phyloP scores from a whole-genome alignment of 768 basidiomycete species.

The Suillus alpinus region DNA sequence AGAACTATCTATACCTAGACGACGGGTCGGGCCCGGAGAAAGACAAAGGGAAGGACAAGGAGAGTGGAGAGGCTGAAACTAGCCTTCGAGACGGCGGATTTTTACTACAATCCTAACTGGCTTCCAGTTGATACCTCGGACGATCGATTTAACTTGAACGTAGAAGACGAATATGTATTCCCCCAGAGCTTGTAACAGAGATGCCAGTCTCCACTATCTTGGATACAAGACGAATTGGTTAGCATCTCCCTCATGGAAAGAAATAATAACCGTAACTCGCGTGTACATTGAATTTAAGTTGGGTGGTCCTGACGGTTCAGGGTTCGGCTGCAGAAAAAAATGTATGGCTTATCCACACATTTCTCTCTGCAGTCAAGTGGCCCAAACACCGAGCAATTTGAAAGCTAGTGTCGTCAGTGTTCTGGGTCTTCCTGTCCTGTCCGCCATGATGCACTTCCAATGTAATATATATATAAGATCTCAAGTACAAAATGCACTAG shows the following conservation, averaged over 20 bases:
- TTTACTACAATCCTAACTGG: neutral
- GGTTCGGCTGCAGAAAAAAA: neutral
- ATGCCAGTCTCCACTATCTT: neutral
- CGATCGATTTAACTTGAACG: neutral
- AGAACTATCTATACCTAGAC: constrained; percentile 73
- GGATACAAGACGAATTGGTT: neutral
- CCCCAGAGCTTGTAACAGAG: neutral
- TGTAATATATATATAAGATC: too few species aligned
- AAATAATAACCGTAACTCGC: neutral
- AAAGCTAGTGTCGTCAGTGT: neutral
- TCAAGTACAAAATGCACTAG: neutral
- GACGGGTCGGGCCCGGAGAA: constrained; percentile 41
- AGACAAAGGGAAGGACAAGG: constrained; percentile 39
- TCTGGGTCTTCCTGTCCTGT: too few species aligned
- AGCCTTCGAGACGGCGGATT: neutral
- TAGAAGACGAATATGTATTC: neutral
- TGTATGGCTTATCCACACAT: neutral
- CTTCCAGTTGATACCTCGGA: neutral
- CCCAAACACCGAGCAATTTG: neutral
- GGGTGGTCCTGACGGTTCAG: neutral
- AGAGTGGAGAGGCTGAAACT: constrained; percentile 7
- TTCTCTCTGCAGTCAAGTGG: neutral
- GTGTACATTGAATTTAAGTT: neutral
- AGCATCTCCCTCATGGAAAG: neutral
- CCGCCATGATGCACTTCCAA: neutral